Percentiles rank a stretch among this genome's conserved stretches.
These are phyloP conservation scores for Myochromella boudieri DNA, from an alignment of 768 basidiomycete genomes.

Conservation along the genomic window DNA sequence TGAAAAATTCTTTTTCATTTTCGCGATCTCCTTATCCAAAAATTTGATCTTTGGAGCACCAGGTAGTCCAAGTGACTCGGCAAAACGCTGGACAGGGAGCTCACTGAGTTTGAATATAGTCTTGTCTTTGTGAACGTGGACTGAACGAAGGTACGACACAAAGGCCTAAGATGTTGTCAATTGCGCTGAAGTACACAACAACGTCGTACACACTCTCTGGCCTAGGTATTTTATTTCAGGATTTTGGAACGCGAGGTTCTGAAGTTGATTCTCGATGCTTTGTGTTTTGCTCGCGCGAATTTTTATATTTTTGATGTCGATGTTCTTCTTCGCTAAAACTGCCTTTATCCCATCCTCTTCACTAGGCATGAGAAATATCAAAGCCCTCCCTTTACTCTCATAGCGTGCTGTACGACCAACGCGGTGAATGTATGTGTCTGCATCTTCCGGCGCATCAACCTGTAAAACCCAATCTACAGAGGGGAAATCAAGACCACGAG, in stretches of 20 bases:
- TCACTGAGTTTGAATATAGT: conserved; percentile 83
- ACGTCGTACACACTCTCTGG: conserved; percentile 64
- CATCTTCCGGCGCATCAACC: conserved; percentile 94
- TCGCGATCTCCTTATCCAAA: conserved; percentile 61
- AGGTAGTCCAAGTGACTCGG: conserved; percentile 88
- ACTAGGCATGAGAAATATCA: conserved; percentile 82
- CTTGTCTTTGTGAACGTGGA: conserved; percentile 94
- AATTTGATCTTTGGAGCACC: conserved; percentile 97
- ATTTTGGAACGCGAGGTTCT: conserved; percentile 91
- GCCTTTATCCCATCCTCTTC: conserved; percentile 91
- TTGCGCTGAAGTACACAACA: background rate
- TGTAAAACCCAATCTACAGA: conserved; percentile 97
- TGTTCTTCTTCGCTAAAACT: conserved; percentile 67
- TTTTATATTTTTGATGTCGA: conserved; percentile 80
- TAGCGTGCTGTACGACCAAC: conserved; percentile 96
- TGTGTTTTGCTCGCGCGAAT: conserved; percentile 85
- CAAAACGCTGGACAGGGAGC: conserved; percentile 73
- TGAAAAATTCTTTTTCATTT: conserved; percentile 75
- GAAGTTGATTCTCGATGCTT: conserved; percentile 82
- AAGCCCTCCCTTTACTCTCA: conserved; percentile 82
- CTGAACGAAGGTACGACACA: conserved; percentile 91
- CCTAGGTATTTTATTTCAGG: conserved; percentile 97
- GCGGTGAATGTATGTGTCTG: conserved; percentile 95
- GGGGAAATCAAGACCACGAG: conserved; percentile 95
- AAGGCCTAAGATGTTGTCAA: conserved; percentile 62